Evolutionary conservation across 805 yeast species (phyloP).

Genomic region (Cyberlindnera saturnus): DNA sequence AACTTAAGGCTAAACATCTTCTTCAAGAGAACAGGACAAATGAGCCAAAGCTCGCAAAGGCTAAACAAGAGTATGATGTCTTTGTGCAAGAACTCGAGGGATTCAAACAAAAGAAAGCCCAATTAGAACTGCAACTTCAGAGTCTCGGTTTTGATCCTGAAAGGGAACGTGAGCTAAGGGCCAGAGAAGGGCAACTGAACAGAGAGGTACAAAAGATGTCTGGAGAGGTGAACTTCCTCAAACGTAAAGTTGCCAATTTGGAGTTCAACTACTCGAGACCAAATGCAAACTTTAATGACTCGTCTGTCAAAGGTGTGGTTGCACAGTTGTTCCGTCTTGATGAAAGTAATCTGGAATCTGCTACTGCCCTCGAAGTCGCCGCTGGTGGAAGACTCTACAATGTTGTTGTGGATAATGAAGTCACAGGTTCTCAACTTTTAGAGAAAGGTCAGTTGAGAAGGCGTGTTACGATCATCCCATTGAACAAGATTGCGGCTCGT

Average conservation of each 20-base stretch:
- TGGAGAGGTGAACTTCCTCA: constrained; percentile 46
- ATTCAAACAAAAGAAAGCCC: constrained; percentile 32
- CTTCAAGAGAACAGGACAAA: constrained; percentile 41
- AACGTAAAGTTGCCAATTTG: constrained; percentile 60
- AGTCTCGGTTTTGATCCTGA: constrained; percentile 54
- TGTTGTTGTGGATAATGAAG: constrained; percentile 85
- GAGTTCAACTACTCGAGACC: constrained; percentile 75
- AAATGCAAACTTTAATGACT: constrained; percentile 47
- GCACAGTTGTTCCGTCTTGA: constrained; percentile 73
- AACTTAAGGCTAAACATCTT: constrained; percentile 53
- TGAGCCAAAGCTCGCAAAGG: constrained; percentile 44
- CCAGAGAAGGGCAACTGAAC: constrained; percentile 37
- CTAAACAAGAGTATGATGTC: constrained; percentile 41
- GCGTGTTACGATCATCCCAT: constrained; percentile 87
- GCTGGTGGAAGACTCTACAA: constrained; percentile 91
- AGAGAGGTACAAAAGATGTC: constrained; percentile 38
- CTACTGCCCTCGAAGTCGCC: constrained; percentile 84
- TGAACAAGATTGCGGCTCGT: constrained; percentile 73
- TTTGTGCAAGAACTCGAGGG: constrained; percentile 37
- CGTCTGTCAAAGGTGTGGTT: constrained; percentile 78
- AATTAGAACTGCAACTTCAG: constrained; percentile 37
- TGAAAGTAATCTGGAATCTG: constrained; percentile 49
- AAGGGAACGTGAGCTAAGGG: constrained; percentile 37
- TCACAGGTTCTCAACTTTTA: constrained; percentile 74
- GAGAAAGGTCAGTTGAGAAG: constrained; percentile 73